Evolutionary conservation across 2,329 filamentous ascomycete genomes (phyloP).

Genomic region (Xylariaceae sp.): DNA sequence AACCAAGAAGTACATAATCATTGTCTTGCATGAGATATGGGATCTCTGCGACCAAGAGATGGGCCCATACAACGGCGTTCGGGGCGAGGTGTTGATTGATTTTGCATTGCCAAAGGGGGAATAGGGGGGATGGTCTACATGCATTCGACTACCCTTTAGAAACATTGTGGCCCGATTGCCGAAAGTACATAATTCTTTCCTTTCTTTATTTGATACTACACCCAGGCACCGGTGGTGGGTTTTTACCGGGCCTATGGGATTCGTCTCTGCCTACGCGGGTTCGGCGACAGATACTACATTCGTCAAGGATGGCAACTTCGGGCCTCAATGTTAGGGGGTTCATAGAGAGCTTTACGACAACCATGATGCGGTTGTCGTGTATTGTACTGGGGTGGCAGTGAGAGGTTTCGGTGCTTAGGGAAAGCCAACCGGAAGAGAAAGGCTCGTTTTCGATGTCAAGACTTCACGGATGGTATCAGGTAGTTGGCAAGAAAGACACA

Average conservation of each 20-base stretch:
- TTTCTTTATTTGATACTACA: background rate
- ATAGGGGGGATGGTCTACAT: constrained; percentile 1
- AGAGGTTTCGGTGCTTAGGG: background rate
- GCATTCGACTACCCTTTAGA: constrained; percentile 6
- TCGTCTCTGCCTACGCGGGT: background rate
- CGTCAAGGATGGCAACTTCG: background rate
- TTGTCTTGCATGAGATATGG: background rate
- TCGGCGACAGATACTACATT: background rate
- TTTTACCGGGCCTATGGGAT: background rate
- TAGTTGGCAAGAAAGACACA: background rate
- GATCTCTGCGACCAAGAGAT: constrained; percentile 2
- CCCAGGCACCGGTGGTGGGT: background rate
- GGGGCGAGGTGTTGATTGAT: constrained; percentile 2
- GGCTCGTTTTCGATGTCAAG: background rate
- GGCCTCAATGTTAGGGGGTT: background rate
- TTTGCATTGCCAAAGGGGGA: constrained; percentile 16
- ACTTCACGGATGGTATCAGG: constrained; percentile 5
- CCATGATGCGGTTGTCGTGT: background rate
- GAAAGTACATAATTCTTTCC: constrained; percentile 13
- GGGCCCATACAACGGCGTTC: constrained; percentile 18
- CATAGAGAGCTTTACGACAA: background rate
- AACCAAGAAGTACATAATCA: background rate
- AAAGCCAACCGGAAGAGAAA: background rate
- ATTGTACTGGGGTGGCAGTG: constrained; percentile 4
- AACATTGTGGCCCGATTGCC: constrained; percentile 6